Evolutionary conservation across 225 moss, liverwort and hornwort genomes (phyloP), one percentile per base, ranked within the genome.

Genomic region (Climacium dendroides): DNA sequence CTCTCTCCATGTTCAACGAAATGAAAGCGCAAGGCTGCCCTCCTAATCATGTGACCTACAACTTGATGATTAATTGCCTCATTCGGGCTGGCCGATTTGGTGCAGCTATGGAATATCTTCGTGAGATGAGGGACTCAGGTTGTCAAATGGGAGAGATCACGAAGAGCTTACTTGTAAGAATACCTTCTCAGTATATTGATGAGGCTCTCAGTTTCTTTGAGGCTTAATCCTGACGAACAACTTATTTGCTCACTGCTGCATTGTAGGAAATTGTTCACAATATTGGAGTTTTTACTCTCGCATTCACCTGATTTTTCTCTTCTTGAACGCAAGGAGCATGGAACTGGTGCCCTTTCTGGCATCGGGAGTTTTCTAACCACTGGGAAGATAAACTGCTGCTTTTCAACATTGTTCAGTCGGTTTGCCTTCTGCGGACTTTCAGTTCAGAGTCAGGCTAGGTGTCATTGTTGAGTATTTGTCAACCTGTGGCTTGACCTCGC

Each of bases 11-110:
- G 89, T 94, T 97, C 64, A 79, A 78, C 72, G 96, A 95, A 77
- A 96, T 95, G 96, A 89, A 95, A 87, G 82, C 74, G 71, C 90
- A 92, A 83, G 93, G 95, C 26, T 96, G 94, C 64, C 78, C 86
- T 77, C 95, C 93, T 3, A 95, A 96, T 87, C 85, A 90, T 58
- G 90, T 93, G 67, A 93, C 95, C 18, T 95, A 93, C 84, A 93
- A 95, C 79, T 84, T 94, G 62, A 79, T 96, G 54, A 89, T 96
- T n/a, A 88, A 84, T 79, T 93, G 91, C 71, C 92, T 96, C 34
- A 92, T 93, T 80, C 87, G 90, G 66, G 93, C 93, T 32, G 94
- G 94, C 63, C 78, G 93, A 69, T 83, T 93, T 70, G 91, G 77
- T 57, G 88, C 89, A 39, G 94, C 93, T 28, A 74, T 95, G 77